Percentiles rank a stretch among this genome's conserved stretches.
phyloP scores from a whole-genome alignment of 2,329 filamentous ascomycete species.

The Xylariomycetidae sp. region DNA sequence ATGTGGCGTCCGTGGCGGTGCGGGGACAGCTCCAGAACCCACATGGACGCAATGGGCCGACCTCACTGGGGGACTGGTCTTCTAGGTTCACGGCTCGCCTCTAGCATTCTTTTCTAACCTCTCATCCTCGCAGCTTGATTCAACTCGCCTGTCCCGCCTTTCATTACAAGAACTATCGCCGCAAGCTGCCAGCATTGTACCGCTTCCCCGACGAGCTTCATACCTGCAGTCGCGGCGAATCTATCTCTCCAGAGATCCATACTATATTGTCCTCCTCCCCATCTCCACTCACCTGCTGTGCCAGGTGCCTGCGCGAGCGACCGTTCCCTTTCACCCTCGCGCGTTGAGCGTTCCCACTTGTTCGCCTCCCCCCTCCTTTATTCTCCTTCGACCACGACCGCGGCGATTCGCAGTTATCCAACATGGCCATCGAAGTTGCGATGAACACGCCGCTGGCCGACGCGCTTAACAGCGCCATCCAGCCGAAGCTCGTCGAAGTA shows the following conservation, averaged over 20 bases:
- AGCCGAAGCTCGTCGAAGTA: conserved; percentile 86
- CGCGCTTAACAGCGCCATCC: conserved; percentile 74
- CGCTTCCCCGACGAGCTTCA: too few species aligned
- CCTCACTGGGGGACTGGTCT: too few species aligned
- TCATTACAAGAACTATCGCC: conserved; percentile 1
- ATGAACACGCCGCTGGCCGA: conserved; percentile 78
- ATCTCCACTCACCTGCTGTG: too few species aligned
- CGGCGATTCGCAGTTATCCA: conserved; percentile 15
- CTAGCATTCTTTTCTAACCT: conserved; percentile 15
- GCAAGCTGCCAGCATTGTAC: neutral
- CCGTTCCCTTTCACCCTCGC: neutral
- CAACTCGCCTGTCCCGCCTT: conserved; percentile 5
- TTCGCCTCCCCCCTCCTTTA: neutral
- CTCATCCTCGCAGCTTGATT: conserved; percentile 9
- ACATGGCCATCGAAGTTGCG: conserved; percentile 72
- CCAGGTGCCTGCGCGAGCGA: too few species aligned
- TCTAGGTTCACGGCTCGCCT: conserved; percentile 10
- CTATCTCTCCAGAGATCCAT: too few species aligned
- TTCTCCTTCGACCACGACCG: neutral
- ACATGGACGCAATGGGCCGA: conserved; percentile 2
- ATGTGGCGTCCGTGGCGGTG: conserved; percentile 10
- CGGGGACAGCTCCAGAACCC: too few species aligned
- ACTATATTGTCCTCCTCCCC: too few species aligned
- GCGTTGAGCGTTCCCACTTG: neutral
- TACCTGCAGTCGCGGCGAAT: too few species aligned